These are phyloP conservation scores for Naegleria fowleri DNA, from an alignment of 208 protist species.

Conservation along the genomic window DNA sequence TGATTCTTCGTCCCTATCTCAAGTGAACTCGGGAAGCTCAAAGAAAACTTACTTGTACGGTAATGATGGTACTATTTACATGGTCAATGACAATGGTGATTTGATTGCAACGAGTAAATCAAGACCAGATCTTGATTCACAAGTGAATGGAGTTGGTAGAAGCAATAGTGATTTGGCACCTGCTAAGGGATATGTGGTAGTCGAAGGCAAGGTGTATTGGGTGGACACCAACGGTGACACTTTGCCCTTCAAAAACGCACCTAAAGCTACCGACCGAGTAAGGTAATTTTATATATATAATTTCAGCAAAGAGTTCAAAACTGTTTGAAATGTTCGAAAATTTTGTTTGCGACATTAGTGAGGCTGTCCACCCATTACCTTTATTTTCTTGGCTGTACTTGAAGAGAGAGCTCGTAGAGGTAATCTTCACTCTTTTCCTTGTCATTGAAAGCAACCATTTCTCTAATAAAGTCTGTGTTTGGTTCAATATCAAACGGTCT, in stretches of 20 bases:
- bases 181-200: background rate
- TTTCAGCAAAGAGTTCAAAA: too few species aligned
- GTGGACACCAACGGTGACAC: background rate
- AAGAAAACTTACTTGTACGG: background rate
- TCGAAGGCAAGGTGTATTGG: background rate
- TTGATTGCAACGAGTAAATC: background rate
- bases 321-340: too few species aligned
- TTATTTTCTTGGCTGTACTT: constrained; percentile 18
- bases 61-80: background rate
- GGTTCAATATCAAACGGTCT: background rate
- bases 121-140: background rate
- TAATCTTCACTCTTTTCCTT: background rate
- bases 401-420: background rate
- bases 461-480: background rate
- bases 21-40: background rate
- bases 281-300: too few species aligned
- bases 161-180: background rate
- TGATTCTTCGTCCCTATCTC: background rate
- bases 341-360: too few species aligned
- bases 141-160: too few species aligned
- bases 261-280: background rate
- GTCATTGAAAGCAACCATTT: background rate
- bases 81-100: background rate
- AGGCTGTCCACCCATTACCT: background rate
- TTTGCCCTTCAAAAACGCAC: background rate